Evolutionary conservation across 1,284 basidiomycete species (phyloP).

Genomic region (Boletellus deceptivus): DNA sequence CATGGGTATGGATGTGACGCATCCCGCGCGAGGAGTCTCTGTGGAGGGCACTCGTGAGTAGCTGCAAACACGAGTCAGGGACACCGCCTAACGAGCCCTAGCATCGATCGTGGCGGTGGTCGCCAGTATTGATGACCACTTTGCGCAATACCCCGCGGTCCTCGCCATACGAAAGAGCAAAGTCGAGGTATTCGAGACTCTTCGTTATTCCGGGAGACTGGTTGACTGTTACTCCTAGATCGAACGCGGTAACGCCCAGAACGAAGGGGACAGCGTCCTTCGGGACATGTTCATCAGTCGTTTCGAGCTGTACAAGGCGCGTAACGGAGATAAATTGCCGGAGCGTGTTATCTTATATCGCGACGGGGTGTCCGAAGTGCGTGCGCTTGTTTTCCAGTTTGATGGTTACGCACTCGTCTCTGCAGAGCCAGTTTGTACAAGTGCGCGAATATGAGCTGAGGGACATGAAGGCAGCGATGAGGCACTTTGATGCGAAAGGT

Average conservation of each 20-base stretch:
- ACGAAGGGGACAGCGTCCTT: slow-evolving; percentile 37
- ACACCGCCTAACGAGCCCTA: slow-evolving; percentile 2
- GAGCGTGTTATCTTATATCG: slow-evolving; percentile 68
- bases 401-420: neutral
- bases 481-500: slow-evolving; percentile 44
- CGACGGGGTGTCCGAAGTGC: slow-evolving; percentile 75
- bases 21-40: slow-evolving; percentile 54
- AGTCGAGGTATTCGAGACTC: slow-evolving; percentile 53
- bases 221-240: slow-evolving; percentile 44
- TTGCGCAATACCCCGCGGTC: slow-evolving; percentile 70
- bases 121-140: slow-evolving; percentile 61
- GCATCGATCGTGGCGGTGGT: slow-evolving; percentile 77
- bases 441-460: slow-evolving; percentile 58
- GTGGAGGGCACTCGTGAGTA: slow-evolving; percentile 49
- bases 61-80: neutral
- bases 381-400: slow-evolving; percentile 6
- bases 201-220: neutral
- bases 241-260: slow-evolving; percentile 43
- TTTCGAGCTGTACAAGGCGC: slow-evolving; percentile 53
- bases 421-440: slow-evolving; percentile 64
- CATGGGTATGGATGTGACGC: slow-evolving; percentile 80
- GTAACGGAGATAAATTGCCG: slow-evolving; percentile 50
- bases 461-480: slow-evolving; percentile 56
- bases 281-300: slow-evolving; percentile 67
- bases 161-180: slow-evolving; percentile 60